Evolutionary conservation across 345 rosid genomes (phyloP).

Genomic region (Chamaenerion angustifolium): DNA sequence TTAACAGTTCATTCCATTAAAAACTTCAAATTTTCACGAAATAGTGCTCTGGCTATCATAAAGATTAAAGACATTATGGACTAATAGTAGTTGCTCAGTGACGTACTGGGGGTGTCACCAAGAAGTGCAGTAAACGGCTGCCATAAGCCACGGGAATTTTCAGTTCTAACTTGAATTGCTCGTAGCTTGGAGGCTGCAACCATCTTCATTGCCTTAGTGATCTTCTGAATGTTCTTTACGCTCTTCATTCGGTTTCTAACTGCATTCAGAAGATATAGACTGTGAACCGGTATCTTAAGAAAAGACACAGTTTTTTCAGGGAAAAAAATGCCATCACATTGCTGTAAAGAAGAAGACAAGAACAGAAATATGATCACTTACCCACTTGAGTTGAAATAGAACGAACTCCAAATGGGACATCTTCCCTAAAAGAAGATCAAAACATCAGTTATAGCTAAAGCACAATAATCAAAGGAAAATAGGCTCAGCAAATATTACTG

Average conservation of each 20-base stretch:
- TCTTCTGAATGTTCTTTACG: conserved; percentile 91
- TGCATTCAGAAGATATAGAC: conserved; percentile 22
- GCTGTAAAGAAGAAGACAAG: neutral
- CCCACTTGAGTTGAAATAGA: conserved; percentile 86
- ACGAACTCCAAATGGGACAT: conserved; percentile 55
- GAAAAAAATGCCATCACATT: neutral
- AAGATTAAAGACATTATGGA: neutral
- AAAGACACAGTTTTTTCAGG: neutral
- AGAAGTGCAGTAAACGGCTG: conserved; percentile 79
- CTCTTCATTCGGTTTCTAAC: conserved; percentile 98
- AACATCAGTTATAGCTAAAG: neutral
- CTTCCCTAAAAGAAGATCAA: conserved; percentile 38
- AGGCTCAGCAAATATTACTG: neutral
- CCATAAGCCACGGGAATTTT: conserved; percentile 98
- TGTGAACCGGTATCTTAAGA: conserved; percentile 4
- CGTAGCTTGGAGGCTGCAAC: conserved; percentile 99
- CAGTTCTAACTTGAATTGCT: conserved; percentile 66
- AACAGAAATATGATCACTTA: conserved; percentile 18
- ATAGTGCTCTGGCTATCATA: no score
- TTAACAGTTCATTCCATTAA: no score
- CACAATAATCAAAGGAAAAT: neutral
- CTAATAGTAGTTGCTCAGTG: neutral
- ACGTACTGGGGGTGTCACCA: conserved; percentile 56
- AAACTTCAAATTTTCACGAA: no score
- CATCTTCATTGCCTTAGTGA: conserved; percentile 99